phyloP scores from a whole-genome alignment of 2,329 filamentous ascomycete species.

The Aureobasidium sp. region DNA sequence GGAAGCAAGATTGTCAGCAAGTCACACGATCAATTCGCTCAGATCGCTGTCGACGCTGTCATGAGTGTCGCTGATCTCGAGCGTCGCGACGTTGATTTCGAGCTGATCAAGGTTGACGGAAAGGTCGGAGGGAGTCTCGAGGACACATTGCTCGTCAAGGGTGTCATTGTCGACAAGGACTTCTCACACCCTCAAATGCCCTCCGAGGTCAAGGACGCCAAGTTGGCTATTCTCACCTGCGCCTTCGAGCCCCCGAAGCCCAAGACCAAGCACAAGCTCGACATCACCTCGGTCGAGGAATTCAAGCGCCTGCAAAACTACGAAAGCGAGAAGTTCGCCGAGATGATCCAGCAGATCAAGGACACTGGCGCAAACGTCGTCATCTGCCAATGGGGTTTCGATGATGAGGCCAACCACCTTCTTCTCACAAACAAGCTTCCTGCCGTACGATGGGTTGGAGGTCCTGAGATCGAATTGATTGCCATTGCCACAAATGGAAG shows the following conservation, averaged over 20 bases:
- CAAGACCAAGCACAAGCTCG: constrained; percentile 99
- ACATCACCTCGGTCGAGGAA: constrained; percentile 94
- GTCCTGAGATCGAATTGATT: constrained; percentile 95
- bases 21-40: constrained; percentile 94
- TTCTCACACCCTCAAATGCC: constrained; percentile 99
- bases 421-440: constrained; percentile 93
- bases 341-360: constrained; percentile 99
- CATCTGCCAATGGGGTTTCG: constrained; percentile 99
- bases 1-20: constrained; percentile 99
- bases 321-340: constrained; percentile 90
- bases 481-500: constrained; percentile 97
- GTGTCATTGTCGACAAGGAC: constrained; percentile 98
- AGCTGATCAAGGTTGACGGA: constrained; percentile 98
- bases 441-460: constrained; percentile 95
- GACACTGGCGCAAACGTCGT: constrained; percentile 93
- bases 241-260: constrained; percentile 98
- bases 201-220: constrained; percentile 86
- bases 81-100: constrained; percentile 95
- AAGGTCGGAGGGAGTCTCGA: constrained; percentile 93
- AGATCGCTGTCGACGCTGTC: constrained; percentile 95
- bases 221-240: constrained; percentile 94
- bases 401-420: constrained; percentile 97
- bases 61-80: constrained; percentile 93
- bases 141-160: constrained; percentile 90
- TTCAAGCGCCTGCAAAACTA: constrained; percentile 97